Evolutionary conservation across 2,329 filamentous ascomycete genomes (phyloP), one percentile per base, ranked within the genome.

Genomic region (Arthrobotrys musiformis): DNA sequence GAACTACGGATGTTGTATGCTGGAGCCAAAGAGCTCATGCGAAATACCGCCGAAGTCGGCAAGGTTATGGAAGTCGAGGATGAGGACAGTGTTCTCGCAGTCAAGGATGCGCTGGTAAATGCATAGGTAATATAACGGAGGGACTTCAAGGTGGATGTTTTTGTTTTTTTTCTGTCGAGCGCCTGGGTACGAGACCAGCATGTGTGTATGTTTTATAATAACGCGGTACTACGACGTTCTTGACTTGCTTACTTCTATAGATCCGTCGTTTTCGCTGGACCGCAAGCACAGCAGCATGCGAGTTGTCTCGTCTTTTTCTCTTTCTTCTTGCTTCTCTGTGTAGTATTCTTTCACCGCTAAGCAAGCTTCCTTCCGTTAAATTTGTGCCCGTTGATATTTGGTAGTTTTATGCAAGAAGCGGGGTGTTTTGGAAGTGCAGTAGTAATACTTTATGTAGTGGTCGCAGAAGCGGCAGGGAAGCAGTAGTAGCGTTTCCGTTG

Each of bases 1-100:
- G 92, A 94, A 82, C 86, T 92, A 82, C 90, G 93, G 80, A 98
- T 98, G 95, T 86, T 95, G 82, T 99, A 98, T 83, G 95, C 95
- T 30, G 92, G 94, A 42, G 95, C 95, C 48, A 97, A 97, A 85
- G 95, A 99, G 85, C 85, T 98, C 83, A 93, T 98, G 91, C 90
- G 94, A 79, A 97, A 93, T 82, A 96, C 93, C 67, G 92, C 92
- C 74, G 93, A 97, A 85, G 94, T 93, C n/a, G 91, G 91, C 66
- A 89, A 89, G 80, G 91, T 98, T 26, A 89, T 99, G 78, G 94
- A 98, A 84, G 89, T 98, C 58, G 89, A 92, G 80, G 90, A 88
- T 19, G 88, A 88, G 2, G 93, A 97, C 67, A 94, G 97, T 67
- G 82, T 98, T 80, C 90, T 92, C 79, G 90, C 91, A n/a, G 90